These are phyloP conservation scores for Starmera caribaea DNA, from an alignment of 805 yeast genomes.

Conservation along the genomic window DNA sequence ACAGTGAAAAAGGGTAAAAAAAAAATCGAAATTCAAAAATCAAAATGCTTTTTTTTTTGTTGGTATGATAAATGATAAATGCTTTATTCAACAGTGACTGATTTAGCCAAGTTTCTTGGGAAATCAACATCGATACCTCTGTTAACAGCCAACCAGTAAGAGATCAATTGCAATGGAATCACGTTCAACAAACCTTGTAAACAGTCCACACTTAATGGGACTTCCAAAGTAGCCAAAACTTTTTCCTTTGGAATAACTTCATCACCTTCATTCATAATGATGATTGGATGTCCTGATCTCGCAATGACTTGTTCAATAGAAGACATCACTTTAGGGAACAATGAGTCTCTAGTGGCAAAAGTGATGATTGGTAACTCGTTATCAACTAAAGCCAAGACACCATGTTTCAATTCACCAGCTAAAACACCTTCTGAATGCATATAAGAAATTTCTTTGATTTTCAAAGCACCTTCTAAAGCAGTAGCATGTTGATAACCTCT, in stretches of 20 bases:
- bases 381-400: conserved; percentile 94
- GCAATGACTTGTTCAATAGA: conserved; percentile 96
- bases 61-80: background rate
- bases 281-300: conserved; percentile 93
- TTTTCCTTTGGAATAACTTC: conserved; percentile 46
- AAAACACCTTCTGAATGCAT: conserved; percentile 99
- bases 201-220: conserved; percentile 95
- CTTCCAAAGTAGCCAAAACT: conserved; percentile 67
- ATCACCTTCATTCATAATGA: conserved; percentile 80
- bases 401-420: conserved; percentile 98
- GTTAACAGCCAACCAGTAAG: conserved; percentile 93
- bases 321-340: conserved; percentile 91
- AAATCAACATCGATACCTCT: conserved; percentile 96
- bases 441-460: conserved; percentile 95
- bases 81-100: conserved; percentile 86
- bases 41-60: background rate
- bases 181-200: conserved; percentile 93
- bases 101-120: conserved; percentile 97
- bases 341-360: conserved; percentile 91
- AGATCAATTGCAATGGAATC: conserved; percentile 89
- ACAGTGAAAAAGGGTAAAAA: no score
- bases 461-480: conserved; percentile 96
- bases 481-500: conserved; percentile 97
- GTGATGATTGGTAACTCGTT: conserved; percentile 90
- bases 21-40: no score